phyloP scores from a whole-genome alignment of 345 rosid species.

The Clausena lansium region DNA sequence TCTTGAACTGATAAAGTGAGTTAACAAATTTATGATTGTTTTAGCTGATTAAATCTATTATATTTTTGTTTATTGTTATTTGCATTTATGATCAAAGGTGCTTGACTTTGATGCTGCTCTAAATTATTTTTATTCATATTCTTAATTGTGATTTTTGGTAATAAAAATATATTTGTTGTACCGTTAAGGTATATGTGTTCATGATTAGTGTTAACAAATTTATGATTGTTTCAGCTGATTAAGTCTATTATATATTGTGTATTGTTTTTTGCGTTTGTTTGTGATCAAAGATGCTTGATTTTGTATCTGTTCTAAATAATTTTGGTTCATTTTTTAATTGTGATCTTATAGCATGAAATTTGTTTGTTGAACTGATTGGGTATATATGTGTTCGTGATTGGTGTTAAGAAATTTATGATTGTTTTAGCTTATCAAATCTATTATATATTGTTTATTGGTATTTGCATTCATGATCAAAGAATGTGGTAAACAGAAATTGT shows the following conservation, averaged over 20 bases:
- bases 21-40: neutral
- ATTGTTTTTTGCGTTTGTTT: neutral
- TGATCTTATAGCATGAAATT: neutral
- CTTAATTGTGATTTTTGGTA: neutral
- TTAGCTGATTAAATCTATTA: neutral
- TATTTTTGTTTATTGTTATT: neutral
- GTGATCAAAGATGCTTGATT: neutral
- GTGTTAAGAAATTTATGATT: neutral
- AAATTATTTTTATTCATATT: neutral
- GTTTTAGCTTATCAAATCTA: neutral
- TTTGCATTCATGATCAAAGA: neutral
- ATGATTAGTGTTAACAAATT: neutral
- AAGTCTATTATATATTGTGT: neutral
- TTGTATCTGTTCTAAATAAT: neutral
- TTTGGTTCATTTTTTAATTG: neutral
- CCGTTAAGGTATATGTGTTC: neutral
- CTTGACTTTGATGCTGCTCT: neutral
- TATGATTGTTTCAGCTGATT: neutral
- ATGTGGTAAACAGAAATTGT: neutral
- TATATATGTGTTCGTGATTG: neutral
- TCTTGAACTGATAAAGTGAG: neutral
- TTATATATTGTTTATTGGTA: neutral
- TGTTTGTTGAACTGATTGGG: neutral
- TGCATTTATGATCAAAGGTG: constrained; percentile 1
- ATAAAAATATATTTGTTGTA: neutral